Conservation (phyloP, 73 alveolate species). For the Uronychia setigera region DNA sequence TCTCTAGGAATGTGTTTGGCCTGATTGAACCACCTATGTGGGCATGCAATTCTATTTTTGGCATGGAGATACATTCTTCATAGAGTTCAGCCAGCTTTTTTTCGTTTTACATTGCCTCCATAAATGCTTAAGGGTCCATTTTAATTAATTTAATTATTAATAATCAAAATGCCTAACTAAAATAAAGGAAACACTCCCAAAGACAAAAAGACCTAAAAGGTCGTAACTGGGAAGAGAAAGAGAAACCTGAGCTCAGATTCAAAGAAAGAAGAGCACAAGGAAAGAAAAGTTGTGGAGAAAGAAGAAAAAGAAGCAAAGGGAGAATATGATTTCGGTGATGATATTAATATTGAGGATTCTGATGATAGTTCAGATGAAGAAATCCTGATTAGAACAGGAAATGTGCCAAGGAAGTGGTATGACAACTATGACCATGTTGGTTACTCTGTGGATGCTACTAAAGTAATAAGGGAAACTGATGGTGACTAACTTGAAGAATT, state of each 20-base stretch:
- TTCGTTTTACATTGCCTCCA: neutral
- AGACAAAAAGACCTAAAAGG: neutral
- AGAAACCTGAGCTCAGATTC: neutral
- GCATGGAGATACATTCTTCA: constrained; percentile 47
- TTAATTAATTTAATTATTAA: constrained; percentile 2
- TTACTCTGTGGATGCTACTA: constrained; percentile 83
- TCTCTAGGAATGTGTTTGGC: constrained; percentile 85
- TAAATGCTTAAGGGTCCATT: constrained; percentile 8
- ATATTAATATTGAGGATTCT: constrained; percentile 35
- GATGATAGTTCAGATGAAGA: constrained; percentile 96
- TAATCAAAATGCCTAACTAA: neutral
- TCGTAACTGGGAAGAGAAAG: neutral
- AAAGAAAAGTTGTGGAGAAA: neutral
- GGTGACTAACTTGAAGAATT: constrained; percentile 92
- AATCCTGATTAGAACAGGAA: constrained; percentile 88
- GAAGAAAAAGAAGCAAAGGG: constrained; percentile 6
- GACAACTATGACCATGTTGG: constrained; percentile 92
- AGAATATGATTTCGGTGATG: neutral
- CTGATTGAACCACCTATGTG: constrained; percentile 93
- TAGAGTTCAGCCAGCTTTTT: constrained; percentile 15
- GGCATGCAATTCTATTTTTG: constrained; percentile 93
- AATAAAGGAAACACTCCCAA: neutral
- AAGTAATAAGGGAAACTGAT: constrained; percentile 73
- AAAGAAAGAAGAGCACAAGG: neutral
- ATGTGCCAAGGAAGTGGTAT: constrained; percentile 93